Evolutionary conservation across 805 yeast genomes (phyloP).

Genomic region (Dipodascopsis tothii): DNA sequence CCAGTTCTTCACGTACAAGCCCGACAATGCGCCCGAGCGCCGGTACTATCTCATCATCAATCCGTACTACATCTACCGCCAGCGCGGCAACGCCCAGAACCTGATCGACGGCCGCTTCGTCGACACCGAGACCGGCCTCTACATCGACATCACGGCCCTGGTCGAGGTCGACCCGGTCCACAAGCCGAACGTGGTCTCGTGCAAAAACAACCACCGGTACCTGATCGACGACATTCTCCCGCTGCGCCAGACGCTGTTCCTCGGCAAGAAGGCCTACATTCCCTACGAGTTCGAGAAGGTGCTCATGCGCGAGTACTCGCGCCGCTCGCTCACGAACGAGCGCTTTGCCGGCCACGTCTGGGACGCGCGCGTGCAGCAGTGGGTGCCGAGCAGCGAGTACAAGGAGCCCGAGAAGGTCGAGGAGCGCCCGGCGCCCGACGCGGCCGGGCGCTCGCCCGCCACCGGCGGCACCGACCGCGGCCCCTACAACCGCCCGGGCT

Average conservation of each 20-base stretch:
- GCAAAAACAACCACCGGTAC: slow-evolving; percentile 54
- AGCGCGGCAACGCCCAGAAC: slow-evolving; percentile 42
- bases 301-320: slow-evolving; percentile 36
- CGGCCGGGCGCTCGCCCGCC: background rate
- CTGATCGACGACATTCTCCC: slow-evolving; percentile 45
- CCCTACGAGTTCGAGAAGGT: slow-evolving; percentile 37
- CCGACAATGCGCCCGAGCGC: slow-evolving; percentile 64
- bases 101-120: slow-evolving; percentile 52
- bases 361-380: slow-evolving; percentile 8
- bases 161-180: slow-evolving; percentile 26
- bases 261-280: slow-evolving; percentile 46
- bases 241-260: slow-evolving; percentile 47
- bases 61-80: slow-evolving; percentile 45
- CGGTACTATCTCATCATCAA: slow-evolving; percentile 42
- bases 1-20: slow-evolving; percentile 38
- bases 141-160: slow-evolving; percentile 52
- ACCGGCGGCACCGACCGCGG: background rate
- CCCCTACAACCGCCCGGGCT: background rate
- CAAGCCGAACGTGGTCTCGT: slow-evolving; percentile 30
- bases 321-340: slow-evolving; percentile 15
- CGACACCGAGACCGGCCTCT: slow-evolving; percentile 52
- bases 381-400: slow-evolving; percentile 3
- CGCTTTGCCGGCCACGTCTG: slow-evolving; percentile 11
- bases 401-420: background rate
- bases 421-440: background rate